These are phyloP conservation scores for Sclerotinia glacialis DNA, from an alignment of 2,329 filamentous ascomycete species.

Conservation along the genomic window DNA sequence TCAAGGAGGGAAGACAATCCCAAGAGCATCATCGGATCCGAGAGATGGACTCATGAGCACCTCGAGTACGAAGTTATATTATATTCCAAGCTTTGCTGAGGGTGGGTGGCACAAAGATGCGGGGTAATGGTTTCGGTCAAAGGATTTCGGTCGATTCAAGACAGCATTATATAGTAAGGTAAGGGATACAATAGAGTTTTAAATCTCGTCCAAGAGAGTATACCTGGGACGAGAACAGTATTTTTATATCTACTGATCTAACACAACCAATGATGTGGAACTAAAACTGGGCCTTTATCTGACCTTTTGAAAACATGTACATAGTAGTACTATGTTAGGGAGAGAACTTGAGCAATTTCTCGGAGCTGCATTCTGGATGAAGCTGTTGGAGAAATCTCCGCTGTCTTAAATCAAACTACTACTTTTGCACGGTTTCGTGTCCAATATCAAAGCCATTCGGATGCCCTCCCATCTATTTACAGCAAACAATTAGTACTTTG, in stretches of 20 bases:
- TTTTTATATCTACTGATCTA: not conserved
- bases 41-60: constrained; percentile 4
- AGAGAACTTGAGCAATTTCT: not conserved
- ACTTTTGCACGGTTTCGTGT: not conserved
- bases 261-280: not conserved
- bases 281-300: not conserved
- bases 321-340: not conserved
- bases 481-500: constrained; percentile 17
- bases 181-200: not conserved
- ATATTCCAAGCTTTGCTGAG: constrained; percentile 14
- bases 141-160: not conserved
- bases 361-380: not conserved
- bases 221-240: not conserved
- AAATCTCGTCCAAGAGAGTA: not conserved
- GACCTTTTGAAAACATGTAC: not conserved
- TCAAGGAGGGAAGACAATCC: not conserved
- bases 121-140: constrained; percentile 8
- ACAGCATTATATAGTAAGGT: not conserved
- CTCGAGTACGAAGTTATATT: constrained; percentile 1
- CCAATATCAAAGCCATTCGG: constrained; percentile 33
- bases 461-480: constrained; percentile 25
- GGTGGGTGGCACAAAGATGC: constrained; percentile 19
- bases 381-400: not conserved
- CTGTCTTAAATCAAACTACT: not conserved
- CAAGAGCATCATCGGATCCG: not conserved